Evolutionary conservation across 140 eudicot genomes (phyloP), one percentile per base, ranked within the genome.

Genomic region (Flaveria floridana): DNA sequence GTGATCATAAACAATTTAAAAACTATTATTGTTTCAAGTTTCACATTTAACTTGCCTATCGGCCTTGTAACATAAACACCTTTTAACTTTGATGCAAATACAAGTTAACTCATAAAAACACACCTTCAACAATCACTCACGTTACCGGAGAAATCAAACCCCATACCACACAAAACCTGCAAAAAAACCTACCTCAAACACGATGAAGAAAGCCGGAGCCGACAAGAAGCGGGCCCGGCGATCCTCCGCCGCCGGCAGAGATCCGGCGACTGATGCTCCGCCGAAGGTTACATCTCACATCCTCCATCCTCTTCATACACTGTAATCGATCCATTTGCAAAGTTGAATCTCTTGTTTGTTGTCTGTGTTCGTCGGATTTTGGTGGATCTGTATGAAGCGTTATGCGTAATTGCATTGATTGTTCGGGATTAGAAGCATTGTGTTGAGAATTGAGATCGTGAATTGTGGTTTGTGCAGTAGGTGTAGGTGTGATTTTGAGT

Each of bases 171-270:
- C 41, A 34, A 34, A 34, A 34, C 41, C 41, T 34, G 41, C 41
- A 44, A 44, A 42, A 30, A 42, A 12, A 53, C 39, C 8, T 65
- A 72, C 61, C 53, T 65, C 68, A 44, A 21, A 39, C 4, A 56
- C 56, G 34, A 87, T 85, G 91, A 91, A 86, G 92, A 91, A 88
- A 79, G 70, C 92, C 65, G 96, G 93, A 86, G 91, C 88, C 57
- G 97, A 91, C 83, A 91, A 91, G 84, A 91, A 91, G 78, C 62
- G 85, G 73, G 85, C 86, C 80, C 91, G 97, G 77, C 90, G 90
- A 74, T 85, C 95, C 51, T 73, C 89, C 69, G 86, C 68, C 61
- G 79, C 80, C 42, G 50, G 72, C 75, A 72, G 79, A 69, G 87
- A 82, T 76, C 70, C 86, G 84, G 44, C 53, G 74, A 76, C 76